phyloP scores from a whole-genome alignment of 106 monocot species.

The Gastrodia elata region DNA sequence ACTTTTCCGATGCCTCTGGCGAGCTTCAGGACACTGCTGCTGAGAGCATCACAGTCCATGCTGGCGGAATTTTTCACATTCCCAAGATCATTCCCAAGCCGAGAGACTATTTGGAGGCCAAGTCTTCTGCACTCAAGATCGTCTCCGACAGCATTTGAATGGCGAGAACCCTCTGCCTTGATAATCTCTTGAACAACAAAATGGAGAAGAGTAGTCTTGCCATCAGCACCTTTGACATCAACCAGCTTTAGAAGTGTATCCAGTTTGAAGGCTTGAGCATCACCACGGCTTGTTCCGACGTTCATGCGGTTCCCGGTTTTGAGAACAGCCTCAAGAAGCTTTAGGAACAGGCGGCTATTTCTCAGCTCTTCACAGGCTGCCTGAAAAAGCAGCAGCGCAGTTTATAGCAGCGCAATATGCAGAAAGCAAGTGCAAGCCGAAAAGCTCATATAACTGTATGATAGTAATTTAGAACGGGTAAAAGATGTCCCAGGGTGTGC shows the following conservation, averaged over 20 bases:
- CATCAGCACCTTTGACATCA: slow-evolving; percentile 16
- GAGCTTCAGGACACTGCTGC: slow-evolving; percentile 37
- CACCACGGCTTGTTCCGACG: slow-evolving; percentile 39
- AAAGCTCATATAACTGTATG: not conserved
- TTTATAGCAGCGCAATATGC: not conserved
- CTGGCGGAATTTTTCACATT: slow-evolving; percentile 59
- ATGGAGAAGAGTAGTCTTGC: slow-evolving; percentile 21
- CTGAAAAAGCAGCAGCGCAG: slow-evolving; percentile 14
- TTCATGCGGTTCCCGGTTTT: slow-evolving; percentile 56
- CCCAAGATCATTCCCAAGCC: slow-evolving; percentile 29
- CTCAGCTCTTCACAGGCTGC: slow-evolving; percentile 36
- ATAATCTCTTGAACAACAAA: slow-evolving; percentile 27
- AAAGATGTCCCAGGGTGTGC: too few species aligned
- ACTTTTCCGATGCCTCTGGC: slow-evolving; percentile 36
- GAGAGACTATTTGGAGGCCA: slow-evolving; percentile 41
- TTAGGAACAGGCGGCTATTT: slow-evolving; percentile 35
- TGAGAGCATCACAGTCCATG: slow-evolving; percentile 48
- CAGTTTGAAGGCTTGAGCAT: slow-evolving; percentile 41
- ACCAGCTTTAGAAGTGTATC: slow-evolving; percentile 17
- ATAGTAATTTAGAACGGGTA: not conserved
- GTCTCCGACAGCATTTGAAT: slow-evolving; percentile 5
- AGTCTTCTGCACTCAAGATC: slow-evolving; percentile 26
- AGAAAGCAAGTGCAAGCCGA: not conserved
- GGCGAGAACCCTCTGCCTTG: slow-evolving; percentile 13
- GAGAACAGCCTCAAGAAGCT: slow-evolving; percentile 49